Base-by-base conservation (phyloP, 2,329 filamentous ascomycete species). In the Ophiocordyceps camponoti-saundersi region DNA sequence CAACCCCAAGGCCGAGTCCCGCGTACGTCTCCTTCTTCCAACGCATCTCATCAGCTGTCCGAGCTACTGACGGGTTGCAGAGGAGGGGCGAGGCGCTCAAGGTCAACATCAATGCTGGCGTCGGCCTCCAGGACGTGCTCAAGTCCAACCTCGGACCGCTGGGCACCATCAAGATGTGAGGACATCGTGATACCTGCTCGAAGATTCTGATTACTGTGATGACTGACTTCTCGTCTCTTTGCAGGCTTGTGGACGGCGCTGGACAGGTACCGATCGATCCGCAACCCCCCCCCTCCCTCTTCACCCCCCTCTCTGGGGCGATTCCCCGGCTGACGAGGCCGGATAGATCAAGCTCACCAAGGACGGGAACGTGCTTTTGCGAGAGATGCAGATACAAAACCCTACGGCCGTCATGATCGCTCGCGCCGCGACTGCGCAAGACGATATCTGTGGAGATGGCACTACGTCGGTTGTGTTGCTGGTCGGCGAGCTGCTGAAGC, bases 1-100 rank as follows among this genome's bases (percentile, higher is more conserved):
- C 55, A 98, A 98, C 69, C 92, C 92, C 52, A 98, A 98, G 75
- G 92, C 92, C 61, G 92, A 98, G 73, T 95, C 89, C 59, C 82
- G 92, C 70, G 88, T 93, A 74, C 59, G 84, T 71, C 53, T 49
- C 52, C 44, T 34, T 71, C 53, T 50, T 52, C 44, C 39, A 45
- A 1, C 3, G 3, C n/a, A 12, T 20, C 36, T 7, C 36, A 40
- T 7, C 36, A 40, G 36, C 18, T 18, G 36, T 20, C 10, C n/a
- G 36, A 20, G n/a, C 36, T 40, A 40, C 36, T 40, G 36, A 40
- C n/a, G n/a, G 18, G n/a, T 12, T 15, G 54, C 55, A 94, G 88
- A 82, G 92, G 74, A 82, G 92, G 73, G 92, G 87, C 66, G 92
- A 98, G 79, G 92, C 92, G 73, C 73, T 98, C 52, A 80, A 78